Conservation (phyloP, 495 filamentous ascomycete species). For the Hypoxylon fragiforme region DNA sequence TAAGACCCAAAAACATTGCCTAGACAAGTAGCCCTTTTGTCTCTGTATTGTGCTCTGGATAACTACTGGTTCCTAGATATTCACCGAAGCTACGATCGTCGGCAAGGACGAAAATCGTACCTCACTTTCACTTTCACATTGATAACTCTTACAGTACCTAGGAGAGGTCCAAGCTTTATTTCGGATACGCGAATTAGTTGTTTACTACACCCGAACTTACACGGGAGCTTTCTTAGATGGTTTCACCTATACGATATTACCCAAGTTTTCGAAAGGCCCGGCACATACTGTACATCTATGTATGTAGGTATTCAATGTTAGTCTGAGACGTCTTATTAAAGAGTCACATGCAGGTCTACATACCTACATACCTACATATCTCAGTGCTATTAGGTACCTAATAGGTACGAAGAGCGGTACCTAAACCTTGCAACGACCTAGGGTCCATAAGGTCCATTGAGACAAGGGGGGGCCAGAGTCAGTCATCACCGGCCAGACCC, state of each 20-base stretch:
- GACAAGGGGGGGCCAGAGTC: too few relatives aligned
- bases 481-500: constrained; percentile 1
- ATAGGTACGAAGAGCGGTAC: constrained; percentile 3
- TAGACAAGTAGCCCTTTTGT: background rate
- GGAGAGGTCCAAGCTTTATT: constrained; percentile 4
- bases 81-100: constrained; percentile 15
- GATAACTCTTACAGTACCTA: background rate
- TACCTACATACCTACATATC: too few relatives aligned
- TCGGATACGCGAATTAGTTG: constrained; percentile 6
- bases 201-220: constrained; percentile 11
- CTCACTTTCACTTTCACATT: too few relatives aligned
- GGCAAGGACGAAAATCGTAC: constrained; percentile 12
- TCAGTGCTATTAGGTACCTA: too few relatives aligned
- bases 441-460: background rate
- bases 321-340: too few relatives aligned
- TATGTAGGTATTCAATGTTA: background rate
- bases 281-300: background rate
- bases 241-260: constrained; percentile 21
- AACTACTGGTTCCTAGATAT: constrained; percentile 3
- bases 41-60: background rate
- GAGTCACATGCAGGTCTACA: too few relatives aligned
- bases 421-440: background rate
- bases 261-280: constrained; percentile 7
- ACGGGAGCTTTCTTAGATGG: background rate
- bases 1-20: constrained; percentile 13